These are phyloP conservation scores for Diutina ranongensis DNA, from an alignment of 1,139 yeast genomes.

Conservation along the genomic window DNA sequence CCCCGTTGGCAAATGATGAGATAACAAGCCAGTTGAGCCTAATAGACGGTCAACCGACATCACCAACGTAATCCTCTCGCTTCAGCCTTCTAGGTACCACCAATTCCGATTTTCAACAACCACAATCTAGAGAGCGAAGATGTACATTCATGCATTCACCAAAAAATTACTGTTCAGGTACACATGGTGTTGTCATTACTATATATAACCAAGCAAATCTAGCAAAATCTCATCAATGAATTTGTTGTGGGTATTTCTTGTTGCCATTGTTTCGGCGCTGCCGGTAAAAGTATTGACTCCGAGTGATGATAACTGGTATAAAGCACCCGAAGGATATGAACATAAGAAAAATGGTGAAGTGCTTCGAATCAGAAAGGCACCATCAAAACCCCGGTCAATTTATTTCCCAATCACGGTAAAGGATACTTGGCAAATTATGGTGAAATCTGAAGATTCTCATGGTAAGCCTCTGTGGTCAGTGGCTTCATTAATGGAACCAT, in stretches of 20 bases:
- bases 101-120: no score
- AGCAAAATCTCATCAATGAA: background rate
- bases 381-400: conserved; percentile 8
- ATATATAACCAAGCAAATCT: no score
- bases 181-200: no score
- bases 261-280: background rate
- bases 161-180: no score
- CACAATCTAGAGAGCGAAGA: no score
- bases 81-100: no score
- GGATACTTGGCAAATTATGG: conserved; percentile 9
- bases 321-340: conserved; percentile 7
- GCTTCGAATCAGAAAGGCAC: conserved; percentile 8
- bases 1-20: no score
- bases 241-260: background rate
- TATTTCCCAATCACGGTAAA: conserved; percentile 7
- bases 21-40: no score
- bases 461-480: conserved; percentile 9
- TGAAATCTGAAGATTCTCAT: conserved; percentile 8
- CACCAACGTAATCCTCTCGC: no score
- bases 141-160: no score
- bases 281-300: background rate
- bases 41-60: no score
- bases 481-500: conserved; percentile 10
- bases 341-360: conserved; percentile 8
- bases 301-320: conserved; percentile 8